A percentile compares a stretch with the other conserved stretches of the same genome.
These are phyloP conservation scores for Kazachstania taianensis DNA, from an alignment of 805 yeast species.

Conservation along the genomic window DNA sequence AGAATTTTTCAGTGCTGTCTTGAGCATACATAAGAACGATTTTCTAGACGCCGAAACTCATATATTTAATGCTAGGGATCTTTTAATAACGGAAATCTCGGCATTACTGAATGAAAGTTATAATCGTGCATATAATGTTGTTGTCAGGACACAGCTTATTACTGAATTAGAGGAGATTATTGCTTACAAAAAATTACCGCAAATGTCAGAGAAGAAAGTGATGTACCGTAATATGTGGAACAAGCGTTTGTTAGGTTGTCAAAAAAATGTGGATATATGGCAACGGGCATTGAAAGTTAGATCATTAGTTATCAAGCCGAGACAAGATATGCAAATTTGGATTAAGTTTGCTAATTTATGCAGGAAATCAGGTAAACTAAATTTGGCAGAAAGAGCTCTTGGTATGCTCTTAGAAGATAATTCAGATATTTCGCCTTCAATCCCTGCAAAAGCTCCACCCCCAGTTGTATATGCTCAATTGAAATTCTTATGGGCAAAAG, in stretches of 20 bases:
- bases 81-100: slow-evolving; percentile 82
- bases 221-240: slow-evolving; percentile 87
- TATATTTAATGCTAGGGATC: slow-evolving; percentile 75
- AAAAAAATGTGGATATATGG: slow-evolving; percentile 94
- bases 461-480: slow-evolving; percentile 93
- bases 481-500: slow-evolving; percentile 93
- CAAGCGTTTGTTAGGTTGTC: slow-evolving; percentile 80
- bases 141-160: slow-evolving; percentile 91
- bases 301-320: slow-evolving; percentile 86
- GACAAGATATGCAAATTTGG: slow-evolving; percentile 96
- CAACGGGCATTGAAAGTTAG: slow-evolving; percentile 88
- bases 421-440: slow-evolving; percentile 32
- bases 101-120: slow-evolving; percentile 91
- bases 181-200: slow-evolving; percentile 72
- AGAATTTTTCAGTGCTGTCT: slow-evolving; percentile 84
- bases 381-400: slow-evolving; percentile 83
- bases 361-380: slow-evolving; percentile 81
- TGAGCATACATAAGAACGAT: slow-evolving; percentile 71
- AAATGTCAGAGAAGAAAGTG: slow-evolving; percentile 65
- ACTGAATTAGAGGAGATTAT: slow-evolving; percentile 93
- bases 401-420: slow-evolving; percentile 68
- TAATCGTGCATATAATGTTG: slow-evolving; percentile 90
- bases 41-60: slow-evolving; percentile 70
- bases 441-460: slow-evolving; percentile 75
- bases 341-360: slow-evolving; percentile 92